A percentile compares a stretch with the other conserved stretches of the same genome.
These are phyloP conservation scores for Xylaria scruposa DNA, from an alignment of 495 filamentous ascomycete genomes.

Conservation along the genomic window DNA sequence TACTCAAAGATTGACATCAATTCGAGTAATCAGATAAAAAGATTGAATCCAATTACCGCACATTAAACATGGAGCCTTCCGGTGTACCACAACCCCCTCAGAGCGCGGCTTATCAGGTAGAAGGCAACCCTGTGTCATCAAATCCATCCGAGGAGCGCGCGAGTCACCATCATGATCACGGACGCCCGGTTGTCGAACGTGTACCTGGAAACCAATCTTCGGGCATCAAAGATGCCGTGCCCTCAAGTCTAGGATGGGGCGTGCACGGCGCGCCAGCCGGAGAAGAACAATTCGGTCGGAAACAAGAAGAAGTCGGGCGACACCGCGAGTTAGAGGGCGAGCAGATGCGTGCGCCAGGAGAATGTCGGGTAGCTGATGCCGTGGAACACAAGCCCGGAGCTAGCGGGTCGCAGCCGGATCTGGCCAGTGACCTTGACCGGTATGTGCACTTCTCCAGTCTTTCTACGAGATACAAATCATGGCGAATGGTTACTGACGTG, in stretches of 20 bases:
- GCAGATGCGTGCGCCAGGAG: conserved; percentile 60
- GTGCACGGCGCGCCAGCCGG: conserved; percentile 40
- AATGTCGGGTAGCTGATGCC: conserved; percentile 61
- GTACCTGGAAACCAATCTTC: conserved; percentile 31
- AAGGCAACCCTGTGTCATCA: conserved; percentile 57
- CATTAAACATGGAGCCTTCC: conserved; percentile 21
- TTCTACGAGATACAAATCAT: background rate
- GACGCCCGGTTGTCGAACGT: conserved; percentile 38
- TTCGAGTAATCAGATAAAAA: background rate
- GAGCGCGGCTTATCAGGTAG: conserved; percentile 56
- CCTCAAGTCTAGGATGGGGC: conserved; percentile 48
- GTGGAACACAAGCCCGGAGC: conserved; percentile 52
- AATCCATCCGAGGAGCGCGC: conserved; percentile 55
- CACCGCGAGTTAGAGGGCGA: conserved; percentile 57
- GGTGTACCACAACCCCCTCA: conserved; percentile 55
- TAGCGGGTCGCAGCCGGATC: conserved; percentile 34
- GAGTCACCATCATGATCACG: conserved; percentile 30
- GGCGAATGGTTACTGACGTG: background rate
- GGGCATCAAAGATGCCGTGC: conserved; percentile 36
- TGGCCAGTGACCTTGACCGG: conserved; percentile 51
- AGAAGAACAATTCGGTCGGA: conserved; percentile 34
- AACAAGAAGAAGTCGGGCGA: conserved; percentile 37
- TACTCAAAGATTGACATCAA: background rate
- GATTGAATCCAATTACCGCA: background rate
- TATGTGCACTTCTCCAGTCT: conserved; percentile 30